A percentile compares a stretch with the other conserved stretches of the same genome.
Evolutionary conservation across 2,329 filamentous ascomycete genomes (phyloP).

Genomic region (Elsinoe australis): DNA sequence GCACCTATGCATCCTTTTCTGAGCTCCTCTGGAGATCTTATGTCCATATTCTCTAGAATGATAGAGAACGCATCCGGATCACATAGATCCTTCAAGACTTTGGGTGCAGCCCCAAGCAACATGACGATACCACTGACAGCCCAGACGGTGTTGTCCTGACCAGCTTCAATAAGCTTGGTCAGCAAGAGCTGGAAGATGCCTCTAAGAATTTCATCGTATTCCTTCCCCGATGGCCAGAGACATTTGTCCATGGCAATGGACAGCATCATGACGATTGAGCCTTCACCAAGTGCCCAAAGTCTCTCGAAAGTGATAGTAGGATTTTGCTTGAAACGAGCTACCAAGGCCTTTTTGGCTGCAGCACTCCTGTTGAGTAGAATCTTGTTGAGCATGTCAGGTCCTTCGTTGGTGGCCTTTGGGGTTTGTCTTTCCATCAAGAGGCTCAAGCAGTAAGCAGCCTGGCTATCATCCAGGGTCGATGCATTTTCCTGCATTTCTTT

Average conservation of each 20-base stretch:
- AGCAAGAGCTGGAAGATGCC: constrained; percentile 70
- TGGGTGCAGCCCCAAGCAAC: constrained; percentile 46
- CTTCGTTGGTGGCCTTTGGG: not conserved
- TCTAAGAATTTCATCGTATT: constrained; percentile 40
- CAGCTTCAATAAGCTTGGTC: constrained; percentile 83
- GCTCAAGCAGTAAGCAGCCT: constrained; percentile 3
- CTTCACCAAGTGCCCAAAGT: constrained; percentile 40
- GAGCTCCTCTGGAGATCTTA: constrained; percentile 65
- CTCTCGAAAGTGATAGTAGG: constrained; percentile 39
- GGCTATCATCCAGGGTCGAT: not conserved
- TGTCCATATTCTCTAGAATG: constrained; percentile 76
- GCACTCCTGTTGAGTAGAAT: constrained; percentile 24
- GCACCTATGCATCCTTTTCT: constrained; percentile 76
- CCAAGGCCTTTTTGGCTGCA: constrained; percentile 36
- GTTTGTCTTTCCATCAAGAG: not conserved
- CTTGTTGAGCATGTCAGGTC: not conserved
- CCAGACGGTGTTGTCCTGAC: constrained; percentile 61
- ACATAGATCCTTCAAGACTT: constrained; percentile 58
- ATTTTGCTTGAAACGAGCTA: constrained; percentile 30
- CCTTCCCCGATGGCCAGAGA: constrained; percentile 32
- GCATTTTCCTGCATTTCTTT: not conserved
- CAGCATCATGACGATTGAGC: constrained; percentile 39
- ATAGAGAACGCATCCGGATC: constrained; percentile 74
- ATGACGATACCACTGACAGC: constrained; percentile 54
- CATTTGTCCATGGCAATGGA: constrained; percentile 36